Conservation (phyloP, 768 basidiomycete genomes). For the Infundibulicybe gibba region DNA sequence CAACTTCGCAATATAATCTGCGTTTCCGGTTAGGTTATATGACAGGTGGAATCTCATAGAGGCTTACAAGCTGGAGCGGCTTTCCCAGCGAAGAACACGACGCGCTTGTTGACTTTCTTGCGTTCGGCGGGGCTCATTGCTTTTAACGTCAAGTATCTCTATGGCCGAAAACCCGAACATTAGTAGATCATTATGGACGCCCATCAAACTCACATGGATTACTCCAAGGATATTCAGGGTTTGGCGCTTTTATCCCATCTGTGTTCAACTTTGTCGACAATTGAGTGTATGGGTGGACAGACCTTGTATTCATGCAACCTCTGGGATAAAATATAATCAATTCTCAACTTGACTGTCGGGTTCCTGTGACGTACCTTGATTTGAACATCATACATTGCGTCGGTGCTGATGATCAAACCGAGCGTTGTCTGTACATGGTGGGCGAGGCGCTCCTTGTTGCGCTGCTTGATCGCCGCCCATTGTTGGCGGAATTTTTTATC, state of each 20-base stretch:
- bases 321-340: constrained; percentile 28
- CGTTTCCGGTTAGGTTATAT: constrained; percentile 5
- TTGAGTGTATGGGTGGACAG: background rate
- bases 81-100: constrained; percentile 97
- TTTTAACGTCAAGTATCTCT: constrained; percentile 85
- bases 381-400: constrained; percentile 89
- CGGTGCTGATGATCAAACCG: constrained; percentile 67
- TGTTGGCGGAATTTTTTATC: constrained; percentile 71
- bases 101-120: constrained; percentile 79
- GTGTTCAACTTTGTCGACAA: background rate
- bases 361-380: constrained; percentile 52
- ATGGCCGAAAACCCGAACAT: constrained; percentile 2
- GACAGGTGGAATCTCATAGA: background rate
- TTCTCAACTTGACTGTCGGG: background rate
- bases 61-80: constrained; percentile 87
- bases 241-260: constrained; percentile 59
- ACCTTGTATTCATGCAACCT: constrained; percentile 92
- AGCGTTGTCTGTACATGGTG: constrained; percentile 68
- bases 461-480: constrained; percentile 84
- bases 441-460: constrained; percentile 89
- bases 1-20: constrained; percentile 90
- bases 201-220: constrained; percentile 57
- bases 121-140: constrained; percentile 72
- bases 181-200: background rate
- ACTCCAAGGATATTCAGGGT: constrained; percentile 91